Percentiles rank a stretch among this genome's conserved stretches.
These are phyloP conservation scores for Acacia confusa DNA, from an alignment of 306 rosid genomes.

Conservation along the genomic window DNA sequence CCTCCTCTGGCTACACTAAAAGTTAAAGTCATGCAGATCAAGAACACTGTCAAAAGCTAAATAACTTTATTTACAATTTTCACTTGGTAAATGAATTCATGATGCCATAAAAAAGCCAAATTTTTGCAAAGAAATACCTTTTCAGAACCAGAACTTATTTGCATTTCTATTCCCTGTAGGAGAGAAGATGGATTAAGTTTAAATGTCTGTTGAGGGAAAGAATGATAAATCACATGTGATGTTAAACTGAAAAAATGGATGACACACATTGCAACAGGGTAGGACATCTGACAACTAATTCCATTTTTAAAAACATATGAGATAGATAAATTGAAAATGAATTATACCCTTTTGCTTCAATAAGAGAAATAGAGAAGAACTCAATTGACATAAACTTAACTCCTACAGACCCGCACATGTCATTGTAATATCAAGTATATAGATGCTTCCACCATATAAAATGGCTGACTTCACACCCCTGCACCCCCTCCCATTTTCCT, in stretches of 20 bases:
- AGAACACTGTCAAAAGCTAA: constrained; percentile 49
- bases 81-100: constrained; percentile 5
- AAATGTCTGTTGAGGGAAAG: background rate
- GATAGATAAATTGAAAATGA: background rate
- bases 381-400: background rate
- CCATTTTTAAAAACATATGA: background rate
- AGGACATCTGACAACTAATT: constrained; percentile 1
- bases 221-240: background rate
- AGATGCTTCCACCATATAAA: background rate
- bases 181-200: constrained; percentile 22
- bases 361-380: background rate
- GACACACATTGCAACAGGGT: background rate
- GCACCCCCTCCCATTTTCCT: background rate
- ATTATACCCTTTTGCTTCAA: background rate
- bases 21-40: constrained; percentile 62
- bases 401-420: background rate
- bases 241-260: constrained; percentile 20
- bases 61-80: constrained; percentile 18
- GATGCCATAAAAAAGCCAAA: constrained; percentile 26
- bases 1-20: constrained; percentile 92
- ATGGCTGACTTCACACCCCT: background rate
- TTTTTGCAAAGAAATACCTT: constrained; percentile 56
- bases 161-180: constrained; percentile 95
- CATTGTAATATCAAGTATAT: background rate
- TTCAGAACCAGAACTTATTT: constrained; percentile 52